Percentiles rank a stretch among this genome's conserved stretches.
Evolutionary conservation across 140 eudicot species (phyloP).

Genomic region (Stevia rebaudiana): DNA sequence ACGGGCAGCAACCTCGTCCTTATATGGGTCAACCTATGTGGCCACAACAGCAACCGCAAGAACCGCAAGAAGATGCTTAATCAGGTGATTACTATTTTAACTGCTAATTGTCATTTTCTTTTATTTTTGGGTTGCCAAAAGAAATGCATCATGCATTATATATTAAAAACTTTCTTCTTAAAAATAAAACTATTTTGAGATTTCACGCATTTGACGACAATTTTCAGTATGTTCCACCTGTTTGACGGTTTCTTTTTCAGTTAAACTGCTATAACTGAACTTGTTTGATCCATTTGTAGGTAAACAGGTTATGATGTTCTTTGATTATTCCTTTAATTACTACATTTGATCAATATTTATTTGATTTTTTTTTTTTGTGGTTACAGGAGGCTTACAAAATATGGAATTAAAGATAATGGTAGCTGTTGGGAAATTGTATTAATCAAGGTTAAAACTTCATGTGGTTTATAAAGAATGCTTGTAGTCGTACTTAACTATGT

Average conservation of each 20-base stretch:
- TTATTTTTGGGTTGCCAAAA: not conserved
- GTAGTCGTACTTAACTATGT: slow-evolving; percentile 27
- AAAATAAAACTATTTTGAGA: not conserved
- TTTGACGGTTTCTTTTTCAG: not conserved
- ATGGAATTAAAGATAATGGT: slow-evolving; percentile 5
- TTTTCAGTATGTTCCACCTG: not conserved
- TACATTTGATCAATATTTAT: not conserved
- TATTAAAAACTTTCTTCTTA: no score
- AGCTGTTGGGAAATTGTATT: slow-evolving; percentile 23
- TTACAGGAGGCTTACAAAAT: slow-evolving; percentile 10
- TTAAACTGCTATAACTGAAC: not conserved
- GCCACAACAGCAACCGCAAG: slow-evolving; percentile 73
- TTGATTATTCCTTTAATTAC: no score
- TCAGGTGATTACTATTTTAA: slow-evolving; percentile 8
- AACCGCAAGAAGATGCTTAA: slow-evolving; percentile 62
- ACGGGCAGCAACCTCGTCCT: slow-evolving; percentile 72
- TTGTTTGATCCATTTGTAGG: not conserved
- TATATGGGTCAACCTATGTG: slow-evolving; percentile 72
- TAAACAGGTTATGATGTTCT: not conserved
- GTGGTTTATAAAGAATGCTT: slow-evolving; percentile 28
- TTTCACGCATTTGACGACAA: not conserved
- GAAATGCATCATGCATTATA: not conserved
- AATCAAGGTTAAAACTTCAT: slow-evolving; percentile 19
- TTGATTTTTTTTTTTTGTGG: not conserved
- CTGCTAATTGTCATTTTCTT: not conserved